Percentiles rank a stretch among this genome's conserved stretches.
Evolutionary conservation across 2,329 filamentous ascomycete genomes (phyloP).

Genomic region (Cladosporium sp.): DNA sequence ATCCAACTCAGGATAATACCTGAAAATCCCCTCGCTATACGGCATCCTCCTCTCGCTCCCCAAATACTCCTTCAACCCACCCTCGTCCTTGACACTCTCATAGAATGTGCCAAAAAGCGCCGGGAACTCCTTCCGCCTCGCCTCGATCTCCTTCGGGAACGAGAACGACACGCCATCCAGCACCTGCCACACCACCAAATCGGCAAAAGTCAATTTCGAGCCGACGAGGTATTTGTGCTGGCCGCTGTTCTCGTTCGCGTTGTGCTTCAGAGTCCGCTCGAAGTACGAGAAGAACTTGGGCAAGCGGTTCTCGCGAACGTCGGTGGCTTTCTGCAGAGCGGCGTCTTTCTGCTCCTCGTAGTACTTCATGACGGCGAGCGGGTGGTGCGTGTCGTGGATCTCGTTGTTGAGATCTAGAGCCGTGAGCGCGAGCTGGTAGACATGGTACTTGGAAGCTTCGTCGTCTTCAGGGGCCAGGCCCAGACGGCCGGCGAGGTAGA

Average conservation of each 20-base stretch:
- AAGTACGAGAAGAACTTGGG: slow-evolving; percentile 74
- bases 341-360: slow-evolving; percentile 78
- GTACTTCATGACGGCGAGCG: slow-evolving; percentile 57
- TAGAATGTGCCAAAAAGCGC: slow-evolving; percentile 64
- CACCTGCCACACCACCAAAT: slow-evolving; percentile 72
- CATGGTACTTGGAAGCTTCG: slow-evolving; percentile 53
- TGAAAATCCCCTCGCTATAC: slow-evolving; percentile 67
- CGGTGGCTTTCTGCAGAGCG: slow-evolving; percentile 56
- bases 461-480: slow-evolving; percentile 56
- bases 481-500: slow-evolving; percentile 65
- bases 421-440: slow-evolving; percentile 67
- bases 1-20: slow-evolving; percentile 73
- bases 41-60: slow-evolving; percentile 61
- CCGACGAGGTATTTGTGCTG: slow-evolving; percentile 67
- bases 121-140: slow-evolving; percentile 58
- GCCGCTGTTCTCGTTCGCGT: slow-evolving; percentile 55
- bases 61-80: slow-evolving; percentile 68
- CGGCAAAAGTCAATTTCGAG: slow-evolving; percentile 66
- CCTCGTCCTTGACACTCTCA: slow-evolving; percentile 61
- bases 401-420: slow-evolving; percentile 72
- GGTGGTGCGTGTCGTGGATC: slow-evolving; percentile 74
- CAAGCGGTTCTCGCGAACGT: slow-evolving; percentile 62
- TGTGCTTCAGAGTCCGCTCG: slow-evolving; percentile 62
- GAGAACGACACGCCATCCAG: slow-evolving; percentile 58
- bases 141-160: slow-evolving; percentile 67